Percentiles rank a stretch among this genome's conserved stretches.
Evolutionary conservation across 192 early-diverging fungal species (phyloP).

Genomic region (Phlyctochytrium bullatum): DNA sequence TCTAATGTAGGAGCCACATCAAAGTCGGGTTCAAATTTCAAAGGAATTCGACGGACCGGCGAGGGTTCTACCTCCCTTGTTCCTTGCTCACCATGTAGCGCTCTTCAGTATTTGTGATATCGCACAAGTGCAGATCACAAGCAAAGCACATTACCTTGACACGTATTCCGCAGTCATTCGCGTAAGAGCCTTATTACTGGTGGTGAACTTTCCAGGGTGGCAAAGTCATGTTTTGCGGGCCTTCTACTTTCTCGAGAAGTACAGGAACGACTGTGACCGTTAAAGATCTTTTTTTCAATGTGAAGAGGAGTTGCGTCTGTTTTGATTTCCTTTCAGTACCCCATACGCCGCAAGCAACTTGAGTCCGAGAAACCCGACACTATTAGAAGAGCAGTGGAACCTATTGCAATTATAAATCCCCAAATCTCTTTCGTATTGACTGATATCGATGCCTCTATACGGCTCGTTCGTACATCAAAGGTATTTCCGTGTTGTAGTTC

Average conservation of each 20-base stretch:
- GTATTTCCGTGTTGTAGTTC: conserved; percentile 6
- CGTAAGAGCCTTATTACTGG: conserved; percentile 24
- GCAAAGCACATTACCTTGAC: conserved; percentile 34
- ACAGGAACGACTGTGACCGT: conserved; percentile 61
- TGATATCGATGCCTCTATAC: conserved; percentile 8
- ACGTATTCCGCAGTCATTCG: conserved; percentile 40
- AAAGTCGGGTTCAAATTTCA: conserved; percentile 70
- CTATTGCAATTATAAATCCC: conserved; percentile 38
- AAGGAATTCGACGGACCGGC: too few species aligned
- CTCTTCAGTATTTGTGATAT: conserved; percentile 47
- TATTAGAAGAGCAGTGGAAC: conserved; percentile 50
- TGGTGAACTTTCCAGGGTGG: conserved; percentile 46
- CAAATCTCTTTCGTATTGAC: conserved; percentile 11
- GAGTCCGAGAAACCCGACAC: conserved; percentile 42
- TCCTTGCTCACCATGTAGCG: too few species aligned
- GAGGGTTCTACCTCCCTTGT: too few species aligned
- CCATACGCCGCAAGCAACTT: conserved; percentile 54
- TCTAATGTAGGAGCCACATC: conserved; percentile 12
- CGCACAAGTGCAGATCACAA: conserved; percentile 51
- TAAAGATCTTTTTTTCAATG: conserved; percentile 69
- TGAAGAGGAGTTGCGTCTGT: conserved; percentile 18
- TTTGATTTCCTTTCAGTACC: conserved; percentile 37
- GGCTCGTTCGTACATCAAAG: conserved; percentile 18
- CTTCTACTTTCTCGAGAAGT: conserved; percentile 29
- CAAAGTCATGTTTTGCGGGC: conserved; percentile 41